Conservation (phyloP, 2,329 filamentous ascomycete species). For the Trichophyton benhamiae region DNA sequence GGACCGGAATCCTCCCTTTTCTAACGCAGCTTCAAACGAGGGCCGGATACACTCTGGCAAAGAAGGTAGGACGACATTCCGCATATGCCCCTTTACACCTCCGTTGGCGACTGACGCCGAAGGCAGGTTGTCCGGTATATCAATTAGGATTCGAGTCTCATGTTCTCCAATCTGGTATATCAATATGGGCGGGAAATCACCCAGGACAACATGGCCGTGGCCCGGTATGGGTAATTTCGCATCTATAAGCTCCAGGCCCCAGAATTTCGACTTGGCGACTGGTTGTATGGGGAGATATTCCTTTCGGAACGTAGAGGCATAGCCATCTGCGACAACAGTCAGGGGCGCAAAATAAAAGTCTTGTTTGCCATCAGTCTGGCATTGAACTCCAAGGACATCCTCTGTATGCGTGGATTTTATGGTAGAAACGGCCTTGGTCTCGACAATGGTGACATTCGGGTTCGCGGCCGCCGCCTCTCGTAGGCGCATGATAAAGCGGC, state of each 20-base stretch:
- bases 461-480: conserved; percentile 61
- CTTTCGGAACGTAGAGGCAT: conserved; percentile 82
- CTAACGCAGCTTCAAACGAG: conserved; percentile 62
- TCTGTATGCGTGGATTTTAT: conserved; percentile 56
- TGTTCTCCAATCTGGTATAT: conserved; percentile 95
- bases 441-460: conserved; percentile 77
- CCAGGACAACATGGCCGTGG: conserved; percentile 81
- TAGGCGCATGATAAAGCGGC: conserved; percentile 75
- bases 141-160: conserved; percentile 81
- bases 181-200: conserved; percentile 63
- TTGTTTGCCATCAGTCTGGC: conserved; percentile 49
- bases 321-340: conserved; percentile 85
- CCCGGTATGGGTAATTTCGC: conserved; percentile 60
- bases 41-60: conserved; percentile 62
- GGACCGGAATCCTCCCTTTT: conserved; percentile 63
- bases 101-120: conserved; percentile 61
- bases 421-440: conserved; percentile 70
- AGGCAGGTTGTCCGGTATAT: conserved; percentile 67
- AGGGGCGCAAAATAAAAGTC: conserved; percentile 82
- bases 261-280: conserved; percentile 74
- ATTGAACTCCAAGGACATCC: conserved; percentile 73
- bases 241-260: conserved; percentile 83
- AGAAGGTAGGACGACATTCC: conserved; percentile 64
- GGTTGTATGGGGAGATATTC: conserved; percentile 56
- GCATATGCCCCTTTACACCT: conserved; percentile 73